These are phyloP conservation scores for Colletotrichum sojae DNA, from an alignment of 2,329 filamentous ascomycete species.

Conservation along the genomic window DNA sequence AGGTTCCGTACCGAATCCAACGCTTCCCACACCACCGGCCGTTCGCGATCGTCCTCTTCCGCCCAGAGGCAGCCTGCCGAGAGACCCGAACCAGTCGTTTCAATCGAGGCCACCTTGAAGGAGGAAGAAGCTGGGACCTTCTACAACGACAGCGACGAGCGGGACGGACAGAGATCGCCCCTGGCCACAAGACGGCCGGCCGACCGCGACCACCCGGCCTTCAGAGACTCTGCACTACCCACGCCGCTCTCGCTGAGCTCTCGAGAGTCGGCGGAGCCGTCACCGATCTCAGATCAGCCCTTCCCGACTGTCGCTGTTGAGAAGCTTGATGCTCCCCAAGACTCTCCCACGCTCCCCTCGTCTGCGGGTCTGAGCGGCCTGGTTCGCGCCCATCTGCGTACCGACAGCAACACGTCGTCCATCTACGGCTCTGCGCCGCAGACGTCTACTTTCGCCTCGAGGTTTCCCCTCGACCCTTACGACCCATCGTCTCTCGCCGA, in stretches of 20 bases:
- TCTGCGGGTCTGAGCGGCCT: conserved; percentile 81
- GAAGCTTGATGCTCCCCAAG: conserved; percentile 55
- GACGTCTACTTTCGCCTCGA: conserved; percentile 54
- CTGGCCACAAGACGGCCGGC: conserved; percentile 62
- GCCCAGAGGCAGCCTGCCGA: conserved; percentile 54
- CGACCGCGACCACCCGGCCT: conserved; percentile 69
- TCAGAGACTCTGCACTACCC: conserved; percentile 61
- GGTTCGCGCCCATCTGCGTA: conserved; percentile 87
- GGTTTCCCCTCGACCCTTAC: conserved; percentile 53
- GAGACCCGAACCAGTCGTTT: conserved; percentile 48
- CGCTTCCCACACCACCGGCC: conserved; percentile 54
- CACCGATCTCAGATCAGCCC: conserved; percentile 45
- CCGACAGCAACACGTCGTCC: conserved; percentile 85
- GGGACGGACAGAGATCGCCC: conserved; percentile 49
- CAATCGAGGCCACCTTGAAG: conserved; percentile 49
- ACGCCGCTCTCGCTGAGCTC: conserved; percentile 57
- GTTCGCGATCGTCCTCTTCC: conserved; percentile 65
- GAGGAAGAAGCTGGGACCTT: conserved; percentile 54
- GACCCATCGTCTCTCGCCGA: conserved; percentile 49
- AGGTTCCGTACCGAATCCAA: conserved; percentile 62
- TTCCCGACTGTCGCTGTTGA: conserved; percentile 42
- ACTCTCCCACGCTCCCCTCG: conserved; percentile 87
- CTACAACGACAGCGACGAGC: conserved; percentile 61
- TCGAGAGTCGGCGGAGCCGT: conserved; percentile 49
- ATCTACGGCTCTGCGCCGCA: conserved; percentile 72